A percentile compares a stretch with the other conserved stretches of the same genome.
Evolutionary conservation across 257 asterid genomes (phyloP).

Genomic region (Linaria vulgaris): DNA sequence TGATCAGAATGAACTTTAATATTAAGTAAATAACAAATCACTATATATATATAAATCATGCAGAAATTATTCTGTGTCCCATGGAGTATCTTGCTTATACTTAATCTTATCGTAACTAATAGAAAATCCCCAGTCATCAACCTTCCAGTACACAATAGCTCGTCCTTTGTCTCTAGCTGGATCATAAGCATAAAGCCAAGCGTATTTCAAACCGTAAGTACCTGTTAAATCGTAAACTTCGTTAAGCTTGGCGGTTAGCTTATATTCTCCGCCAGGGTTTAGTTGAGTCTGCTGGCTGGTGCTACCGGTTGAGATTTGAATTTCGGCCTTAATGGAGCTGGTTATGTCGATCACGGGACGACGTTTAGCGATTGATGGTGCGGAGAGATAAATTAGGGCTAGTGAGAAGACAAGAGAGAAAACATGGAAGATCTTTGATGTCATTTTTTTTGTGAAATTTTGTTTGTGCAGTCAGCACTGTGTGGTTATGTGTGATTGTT

Average conservation of each 20-base stretch:
- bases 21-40: too few species aligned
- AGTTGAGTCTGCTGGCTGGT: too few species aligned
- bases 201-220: neutral
- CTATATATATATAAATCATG: neutral
- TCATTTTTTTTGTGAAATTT: too few species aligned
- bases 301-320: too few species aligned
- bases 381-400: neutral
- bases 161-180: neutral
- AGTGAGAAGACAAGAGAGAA: neutral
- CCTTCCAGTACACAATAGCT: neutral
- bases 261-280: too few species aligned
- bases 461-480: too few species aligned
- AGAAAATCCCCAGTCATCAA: constrained; percentile 11
- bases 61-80: constrained; percentile 2
- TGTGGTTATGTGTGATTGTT: too few species aligned
- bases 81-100: neutral
- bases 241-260: too few species aligned
- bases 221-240: neutral
- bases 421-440: neutral
- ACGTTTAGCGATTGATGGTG: too few species aligned
- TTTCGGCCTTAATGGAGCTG: too few species aligned
- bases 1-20: too few species aligned
- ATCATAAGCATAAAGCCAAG: neutral
- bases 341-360: too few species aligned
- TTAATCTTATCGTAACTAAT: neutral